Conservation (phyloP, 495 filamentous ascomycete species). For the Trichoderma asperelloides region DNA sequence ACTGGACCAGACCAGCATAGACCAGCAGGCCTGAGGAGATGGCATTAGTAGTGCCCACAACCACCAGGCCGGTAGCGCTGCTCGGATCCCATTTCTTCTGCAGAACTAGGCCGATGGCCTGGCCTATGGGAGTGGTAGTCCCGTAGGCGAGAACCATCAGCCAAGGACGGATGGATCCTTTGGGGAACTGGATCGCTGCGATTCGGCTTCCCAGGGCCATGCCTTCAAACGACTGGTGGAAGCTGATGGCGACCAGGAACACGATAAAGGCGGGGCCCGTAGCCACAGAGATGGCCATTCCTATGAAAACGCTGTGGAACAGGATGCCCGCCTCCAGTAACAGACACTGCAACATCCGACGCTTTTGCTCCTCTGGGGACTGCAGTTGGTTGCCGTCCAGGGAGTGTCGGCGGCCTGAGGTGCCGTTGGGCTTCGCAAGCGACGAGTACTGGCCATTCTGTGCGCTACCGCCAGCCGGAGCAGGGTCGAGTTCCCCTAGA, state of each 20-base stretch:
- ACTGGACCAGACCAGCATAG: constrained; percentile 85
- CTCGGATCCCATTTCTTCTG: constrained; percentile 80
- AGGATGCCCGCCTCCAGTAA: constrained; percentile 79
- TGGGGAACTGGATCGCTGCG: constrained; percentile 53
- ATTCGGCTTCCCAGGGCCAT: constrained; percentile 67
- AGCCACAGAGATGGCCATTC: constrained; percentile 80
- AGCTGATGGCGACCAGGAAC: constrained; percentile 71
- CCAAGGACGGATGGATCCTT: constrained; percentile 58
- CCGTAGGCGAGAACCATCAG: constrained; percentile 94
- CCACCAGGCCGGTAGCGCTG: constrained; percentile 71
- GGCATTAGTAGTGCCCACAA: constrained; percentile 90
- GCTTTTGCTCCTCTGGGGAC: constrained; percentile 38
- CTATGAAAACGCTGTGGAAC: constrained; percentile 83
- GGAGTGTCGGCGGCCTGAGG: neutral
- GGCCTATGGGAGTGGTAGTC: constrained; percentile 81
- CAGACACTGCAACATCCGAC: constrained; percentile 66
- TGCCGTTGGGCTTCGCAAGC: neutral
- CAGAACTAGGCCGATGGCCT: constrained; percentile 75
- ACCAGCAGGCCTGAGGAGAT: constrained; percentile 78
- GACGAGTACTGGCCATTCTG: constrained; percentile 1
- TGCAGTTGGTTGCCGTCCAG: neutral
- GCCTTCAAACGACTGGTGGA: constrained; percentile 73
- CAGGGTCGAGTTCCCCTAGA: constrained; percentile 40
- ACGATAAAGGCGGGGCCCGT: constrained; percentile 69
- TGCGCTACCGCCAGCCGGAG: neutral